These are phyloP conservation scores for Geotrichum klebahnii DNA, from an alignment of 1,139 yeast genomes.

Conservation along the genomic window DNA sequence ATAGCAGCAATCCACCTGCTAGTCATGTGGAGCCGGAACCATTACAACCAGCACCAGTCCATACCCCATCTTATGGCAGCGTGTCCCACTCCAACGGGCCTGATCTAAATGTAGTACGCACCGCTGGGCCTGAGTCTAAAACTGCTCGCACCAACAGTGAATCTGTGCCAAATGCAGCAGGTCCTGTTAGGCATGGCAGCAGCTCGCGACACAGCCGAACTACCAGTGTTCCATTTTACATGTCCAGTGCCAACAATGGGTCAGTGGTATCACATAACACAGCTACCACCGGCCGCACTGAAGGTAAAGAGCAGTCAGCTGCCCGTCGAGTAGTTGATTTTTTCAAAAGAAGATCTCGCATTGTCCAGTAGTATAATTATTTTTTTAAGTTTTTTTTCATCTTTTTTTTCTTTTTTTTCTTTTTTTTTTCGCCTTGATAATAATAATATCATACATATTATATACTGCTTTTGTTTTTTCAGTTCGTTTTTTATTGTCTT, in stretches of 20 bases:
- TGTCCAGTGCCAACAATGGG: background rate
- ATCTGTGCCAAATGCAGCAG: too few relatives aligned
- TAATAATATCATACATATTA: too few relatives aligned
- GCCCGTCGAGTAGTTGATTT: constrained; percentile 39
- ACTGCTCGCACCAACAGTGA: too few relatives aligned
- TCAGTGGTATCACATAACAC: background rate
- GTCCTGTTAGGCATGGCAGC: too few relatives aligned
- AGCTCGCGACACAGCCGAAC: background rate
- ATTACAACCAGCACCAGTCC: constrained; percentile 29
- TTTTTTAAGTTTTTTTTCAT: constrained; percentile 24
- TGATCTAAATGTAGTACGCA: too few relatives aligned
- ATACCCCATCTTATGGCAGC: background rate
- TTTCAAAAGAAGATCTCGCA: constrained; percentile 33
- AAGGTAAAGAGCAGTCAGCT: constrained; percentile 25
- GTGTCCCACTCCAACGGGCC: too few relatives aligned
- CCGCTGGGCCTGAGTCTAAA: too few relatives aligned
- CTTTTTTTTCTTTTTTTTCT: background rate
- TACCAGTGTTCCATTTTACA: background rate
- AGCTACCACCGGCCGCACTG: constrained; percentile 14
- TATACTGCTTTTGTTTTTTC: constrained; percentile 1
- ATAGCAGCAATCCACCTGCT: constrained; percentile 1
- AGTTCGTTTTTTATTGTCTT: background rate
- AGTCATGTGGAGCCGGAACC: too few relatives aligned
- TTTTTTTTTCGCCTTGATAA: too few relatives aligned
- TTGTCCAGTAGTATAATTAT: constrained; percentile 26